Conservation (phyloP, 176 grass and related monocot genomes). For the Phoenix dactylifera region DNA sequence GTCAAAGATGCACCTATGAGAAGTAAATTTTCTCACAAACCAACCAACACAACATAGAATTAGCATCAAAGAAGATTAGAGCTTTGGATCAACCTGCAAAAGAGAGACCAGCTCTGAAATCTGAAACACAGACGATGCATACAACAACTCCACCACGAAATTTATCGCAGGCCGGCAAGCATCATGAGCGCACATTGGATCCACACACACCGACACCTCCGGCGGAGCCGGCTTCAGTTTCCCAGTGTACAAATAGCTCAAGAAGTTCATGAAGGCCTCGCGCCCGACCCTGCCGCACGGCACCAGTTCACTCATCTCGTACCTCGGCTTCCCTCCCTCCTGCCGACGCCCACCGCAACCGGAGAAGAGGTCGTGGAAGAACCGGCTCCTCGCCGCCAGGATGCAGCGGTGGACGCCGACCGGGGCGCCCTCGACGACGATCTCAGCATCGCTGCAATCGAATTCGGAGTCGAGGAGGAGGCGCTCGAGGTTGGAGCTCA, state of each 20-base stretch:
- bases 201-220: conserved; percentile 63
- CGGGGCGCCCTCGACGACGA: conserved; percentile 51
- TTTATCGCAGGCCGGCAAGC: conserved; percentile 78
- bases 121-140: conserved; percentile 70
- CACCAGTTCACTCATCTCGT: conserved; percentile 70
- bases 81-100: conserved; percentile 50
- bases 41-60: neutral
- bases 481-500: conserved; percentile 72
- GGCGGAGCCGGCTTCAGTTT: conserved; percentile 34
- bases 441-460: conserved; percentile 89
- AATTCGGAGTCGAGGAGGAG: conserved; percentile 57
- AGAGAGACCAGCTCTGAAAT: conserved; percentile 59
- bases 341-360: neutral
- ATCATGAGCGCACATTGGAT: conserved; percentile 62
- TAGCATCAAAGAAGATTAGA: neutral
- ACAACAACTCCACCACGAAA: conserved; percentile 69
- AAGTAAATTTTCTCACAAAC: neutral
- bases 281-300: conserved; percentile 43
- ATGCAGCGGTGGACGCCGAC: conserved; percentile 91
- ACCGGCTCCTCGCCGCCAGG: conserved; percentile 62
- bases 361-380: conserved; percentile 68
- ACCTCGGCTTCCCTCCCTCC: conserved; percentile 36
- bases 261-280: conserved; percentile 64
- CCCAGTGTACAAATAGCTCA: conserved; percentile 77
- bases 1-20: conserved; percentile 1